Percentiles rank a stretch among this genome's conserved stretches.
Conservation (phyloP, 2,329 filamentous ascomycete species). For the Mycocentrospora acerina region DNA sequence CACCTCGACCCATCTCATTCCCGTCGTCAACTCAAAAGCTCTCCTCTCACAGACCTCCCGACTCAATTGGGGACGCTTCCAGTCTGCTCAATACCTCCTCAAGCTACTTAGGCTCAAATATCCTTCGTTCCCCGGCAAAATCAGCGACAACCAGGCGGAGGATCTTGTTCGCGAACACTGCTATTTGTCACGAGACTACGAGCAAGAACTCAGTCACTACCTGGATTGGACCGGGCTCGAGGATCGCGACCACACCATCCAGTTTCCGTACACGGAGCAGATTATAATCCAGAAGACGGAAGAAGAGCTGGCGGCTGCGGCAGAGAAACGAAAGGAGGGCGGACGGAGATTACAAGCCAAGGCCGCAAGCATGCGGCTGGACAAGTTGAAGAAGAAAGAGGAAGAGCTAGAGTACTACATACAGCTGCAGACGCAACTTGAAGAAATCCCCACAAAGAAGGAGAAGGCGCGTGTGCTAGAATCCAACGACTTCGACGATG, state of each 20-base stretch:
- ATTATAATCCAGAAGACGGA: conserved; percentile 88
- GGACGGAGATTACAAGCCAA: conserved; percentile 90
- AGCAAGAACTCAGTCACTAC: conserved; percentile 71
- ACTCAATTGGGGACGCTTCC: conserved; percentile 91
- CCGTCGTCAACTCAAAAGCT: conserved; percentile 83
- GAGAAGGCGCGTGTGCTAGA: conserved; percentile 76
- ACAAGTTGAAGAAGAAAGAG: conserved; percentile 94
- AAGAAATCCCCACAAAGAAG: conserved; percentile 81
- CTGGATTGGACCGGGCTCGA: conserved; percentile 92
- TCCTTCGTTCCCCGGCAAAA: conserved; percentile 80
- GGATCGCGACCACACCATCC: conserved; percentile 83
- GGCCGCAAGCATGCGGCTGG: conserved; percentile 93
- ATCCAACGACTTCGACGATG: conserved; percentile 88
- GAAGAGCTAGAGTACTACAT: conserved; percentile 94
- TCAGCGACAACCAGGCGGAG: conserved; percentile 84
- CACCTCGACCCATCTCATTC: conserved; percentile 92
- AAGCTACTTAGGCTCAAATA: conserved; percentile 92
- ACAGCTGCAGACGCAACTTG: conserved; percentile 71
- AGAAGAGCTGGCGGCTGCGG: conserved; percentile 85
- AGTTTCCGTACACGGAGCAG: conserved; percentile 93
- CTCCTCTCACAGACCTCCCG: conserved; percentile 82
- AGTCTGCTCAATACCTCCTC: conserved; percentile 85
- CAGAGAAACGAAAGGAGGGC: conserved; percentile 93
- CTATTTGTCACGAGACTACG: conserved; percentile 84
- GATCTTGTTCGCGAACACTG: conserved; percentile 85